Evolutionary conservation across 306 rosid species (phyloP).

Genomic region (Corylus avellana): DNA sequence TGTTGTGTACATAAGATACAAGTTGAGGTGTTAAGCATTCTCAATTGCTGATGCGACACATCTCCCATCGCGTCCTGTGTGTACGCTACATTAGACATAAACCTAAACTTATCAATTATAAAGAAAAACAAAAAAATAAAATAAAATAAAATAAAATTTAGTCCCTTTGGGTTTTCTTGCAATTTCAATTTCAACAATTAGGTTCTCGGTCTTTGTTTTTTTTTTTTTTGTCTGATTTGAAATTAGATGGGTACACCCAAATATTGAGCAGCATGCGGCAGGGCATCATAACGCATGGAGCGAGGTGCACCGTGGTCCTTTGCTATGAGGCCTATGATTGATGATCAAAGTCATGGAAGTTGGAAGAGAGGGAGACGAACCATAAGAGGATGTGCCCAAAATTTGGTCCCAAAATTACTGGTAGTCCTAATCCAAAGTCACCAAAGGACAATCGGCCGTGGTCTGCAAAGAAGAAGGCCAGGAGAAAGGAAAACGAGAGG

Average conservation of each 20-base stretch:
- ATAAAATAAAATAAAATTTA: too few species aligned
- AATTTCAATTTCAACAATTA: too few species aligned
- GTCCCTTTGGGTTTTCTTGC: too few species aligned
- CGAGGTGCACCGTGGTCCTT: slow-evolving; percentile 42
- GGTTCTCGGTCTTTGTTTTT: too few species aligned
- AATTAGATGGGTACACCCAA: not conserved
- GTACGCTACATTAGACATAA: too few species aligned
- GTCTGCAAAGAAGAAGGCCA: slow-evolving; percentile 23
- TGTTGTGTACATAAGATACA: too few species aligned
- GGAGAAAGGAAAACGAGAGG: slow-evolving; percentile 28
- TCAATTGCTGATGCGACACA: too few species aligned
- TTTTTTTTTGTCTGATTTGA: too few species aligned
- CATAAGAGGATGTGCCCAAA: slow-evolving; percentile 12
- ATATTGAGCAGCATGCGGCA: slow-evolving; percentile 43
- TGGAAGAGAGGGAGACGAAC: slow-evolving; percentile 26
- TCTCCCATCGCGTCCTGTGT: too few species aligned
- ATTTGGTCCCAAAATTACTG: slow-evolving; percentile 3
- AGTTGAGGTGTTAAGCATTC: too few species aligned
- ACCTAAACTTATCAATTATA: too few species aligned
- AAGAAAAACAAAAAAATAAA: too few species aligned
- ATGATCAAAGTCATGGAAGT: slow-evolving; percentile 17
- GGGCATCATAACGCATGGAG: slow-evolving; percentile 54
- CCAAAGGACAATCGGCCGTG: slow-evolving; percentile 34
- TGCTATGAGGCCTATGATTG: slow-evolving; percentile 25
- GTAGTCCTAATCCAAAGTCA: slow-evolving; percentile 10